Evolutionary conservation across 1,284 basidiomycete species (phyloP), one percentile per base, ranked within the genome.

Genomic region (Cystobasidiaceae sp.): DNA sequence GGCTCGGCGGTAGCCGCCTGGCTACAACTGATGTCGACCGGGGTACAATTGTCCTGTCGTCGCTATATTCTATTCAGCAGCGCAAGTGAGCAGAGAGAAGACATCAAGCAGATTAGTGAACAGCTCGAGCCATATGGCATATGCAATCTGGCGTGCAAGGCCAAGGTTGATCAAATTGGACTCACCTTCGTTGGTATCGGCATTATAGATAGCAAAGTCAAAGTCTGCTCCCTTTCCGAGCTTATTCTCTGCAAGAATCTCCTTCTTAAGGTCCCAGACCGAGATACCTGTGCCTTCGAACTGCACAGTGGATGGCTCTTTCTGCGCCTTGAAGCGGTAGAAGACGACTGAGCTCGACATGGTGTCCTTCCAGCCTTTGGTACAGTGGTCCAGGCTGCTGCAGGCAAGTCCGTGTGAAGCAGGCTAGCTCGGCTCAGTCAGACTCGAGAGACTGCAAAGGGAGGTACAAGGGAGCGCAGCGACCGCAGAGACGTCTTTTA

Each of bases 251-350:
- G 96, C 81, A 74, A 99, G 94, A 76, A 99, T 91, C 80, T 98
- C 94, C 80, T 88, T 89, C 81, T 99, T 99, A 77, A 99, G 82
- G 79, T 99, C 96, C 83, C 97, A 98, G 70, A 98, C 91, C 74
- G 92, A 93, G 76, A 99, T 97, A 70, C 92, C 91, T 69, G 94
- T 97, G 74, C 94, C 94, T 77, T 98, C 94, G 80, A 99, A 97
- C 66, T 90, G 88, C 78, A 97, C 86, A 76, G 92, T 84, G 68
- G 91, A 93, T 79, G 97, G 93, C 79, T 92, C 88, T 81, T 84
- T 89, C 77, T 92, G 89, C 70, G 93, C 93, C 77, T 87, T 90
- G 86, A 97, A 98, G 79, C 89, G 90, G 85, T 97, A 98, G 81
- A 96, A 97, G 75, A 98, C 61, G 17, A 64, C 61, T n/a, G 61